Percentiles rank a stretch among this genome's conserved stretches.
Evolutionary conservation across 768 basidiomycete species (phyloP).

Genomic region (Serendipita sp.): DNA sequence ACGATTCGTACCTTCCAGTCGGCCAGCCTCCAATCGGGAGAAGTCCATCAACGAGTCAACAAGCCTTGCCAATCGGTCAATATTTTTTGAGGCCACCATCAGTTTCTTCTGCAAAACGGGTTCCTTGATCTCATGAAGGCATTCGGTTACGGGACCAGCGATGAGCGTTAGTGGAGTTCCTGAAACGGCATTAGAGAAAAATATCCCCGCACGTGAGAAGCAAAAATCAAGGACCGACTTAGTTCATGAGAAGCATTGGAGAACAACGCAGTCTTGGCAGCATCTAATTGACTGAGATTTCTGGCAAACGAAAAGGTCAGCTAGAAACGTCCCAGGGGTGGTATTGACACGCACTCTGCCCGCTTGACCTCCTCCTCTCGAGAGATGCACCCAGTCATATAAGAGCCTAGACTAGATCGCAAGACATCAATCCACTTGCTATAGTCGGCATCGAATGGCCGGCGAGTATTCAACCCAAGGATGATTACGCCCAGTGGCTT

Average conservation of each 20-base stretch:
- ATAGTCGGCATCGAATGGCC: slow-evolving; percentile 17
- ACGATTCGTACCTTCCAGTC: slow-evolving; percentile 7
- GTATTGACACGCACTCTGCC: slow-evolving; percentile 14
- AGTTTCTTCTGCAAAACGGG: slow-evolving; percentile 14
- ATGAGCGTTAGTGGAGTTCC: slow-evolving; percentile 20
- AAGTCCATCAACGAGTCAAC: slow-evolving; percentile 28
- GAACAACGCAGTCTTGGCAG: slow-evolving; percentile 19
- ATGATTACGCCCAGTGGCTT: slow-evolving; percentile 16
- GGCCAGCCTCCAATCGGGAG: slow-evolving; percentile 22
- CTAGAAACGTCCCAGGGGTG: no score
- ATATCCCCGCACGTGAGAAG: not conserved
- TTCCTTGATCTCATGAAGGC: slow-evolving; percentile 10
- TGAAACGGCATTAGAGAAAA: not conserved
- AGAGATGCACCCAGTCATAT: slow-evolving; percentile 14
- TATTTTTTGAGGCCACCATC: slow-evolving; percentile 18
- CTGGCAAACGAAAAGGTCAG: no score
- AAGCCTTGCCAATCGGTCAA: slow-evolving; percentile 21
- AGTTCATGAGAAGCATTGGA: slow-evolving; percentile 18
- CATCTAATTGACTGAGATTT: slow-evolving; percentile 17
- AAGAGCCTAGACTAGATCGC: slow-evolving; percentile 11
- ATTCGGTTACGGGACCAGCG: slow-evolving; percentile 16
- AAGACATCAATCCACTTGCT: slow-evolving; percentile 15
- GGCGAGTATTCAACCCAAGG: slow-evolving; percentile 17
- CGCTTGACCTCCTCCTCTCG: slow-evolving; percentile 17
- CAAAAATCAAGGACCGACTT: slow-evolving; percentile 5